These are phyloP conservation scores for Tetradesmus lagerheimii DNA, from an alignment of 139 green algal genomes.

Conservation along the genomic window DNA sequence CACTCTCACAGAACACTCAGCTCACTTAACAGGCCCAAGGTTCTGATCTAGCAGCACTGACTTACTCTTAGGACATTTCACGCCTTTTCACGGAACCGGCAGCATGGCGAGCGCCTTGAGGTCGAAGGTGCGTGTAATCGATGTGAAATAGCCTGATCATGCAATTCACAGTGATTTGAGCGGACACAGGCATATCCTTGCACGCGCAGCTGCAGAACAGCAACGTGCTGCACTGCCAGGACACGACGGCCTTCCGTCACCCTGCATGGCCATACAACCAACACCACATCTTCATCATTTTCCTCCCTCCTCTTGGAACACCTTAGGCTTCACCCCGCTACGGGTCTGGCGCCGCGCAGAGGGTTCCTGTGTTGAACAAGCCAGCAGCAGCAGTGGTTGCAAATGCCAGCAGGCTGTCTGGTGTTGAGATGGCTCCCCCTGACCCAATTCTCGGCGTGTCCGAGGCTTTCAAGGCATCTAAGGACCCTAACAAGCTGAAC, in stretches of 20 bases:
- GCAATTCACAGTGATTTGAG: background rate
- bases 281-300: background rate
- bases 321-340: background rate
- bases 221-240: background rate
- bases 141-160: background rate
- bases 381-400: constrained; percentile 3
- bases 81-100: background rate
- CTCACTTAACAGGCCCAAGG: background rate
- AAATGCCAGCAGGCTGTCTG: constrained; percentile 43
- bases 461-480: constrained; percentile 92
- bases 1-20: no score
- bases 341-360: background rate
- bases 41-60: background rate
- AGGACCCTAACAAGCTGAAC: constrained; percentile 91
- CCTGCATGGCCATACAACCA: background rate
- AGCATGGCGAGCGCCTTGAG: background rate
- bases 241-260: background rate
- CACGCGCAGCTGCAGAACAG: background rate
- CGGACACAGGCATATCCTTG: background rate
- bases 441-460: constrained; percentile 96
- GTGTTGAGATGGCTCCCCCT: constrained; percentile 62
- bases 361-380: background rate
- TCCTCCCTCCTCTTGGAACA: background rate
- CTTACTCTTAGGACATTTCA: background rate
- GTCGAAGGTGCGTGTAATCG: background rate